Evolutionary conservation across 148 eudicot species (phyloP).

Genomic region (Fagopyrum tataricum): DNA sequence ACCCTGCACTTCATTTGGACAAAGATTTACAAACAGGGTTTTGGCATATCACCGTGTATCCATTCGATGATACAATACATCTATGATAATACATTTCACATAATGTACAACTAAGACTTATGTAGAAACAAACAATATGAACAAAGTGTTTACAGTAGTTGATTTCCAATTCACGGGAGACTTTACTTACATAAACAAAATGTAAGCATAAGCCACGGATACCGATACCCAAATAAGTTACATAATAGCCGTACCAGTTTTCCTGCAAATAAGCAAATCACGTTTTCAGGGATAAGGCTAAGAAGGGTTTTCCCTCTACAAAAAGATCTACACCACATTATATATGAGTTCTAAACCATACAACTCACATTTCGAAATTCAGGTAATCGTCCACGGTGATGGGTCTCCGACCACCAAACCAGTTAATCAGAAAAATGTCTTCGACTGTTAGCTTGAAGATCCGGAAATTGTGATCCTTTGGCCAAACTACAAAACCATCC

Average conservation of each 20-base stretch:
- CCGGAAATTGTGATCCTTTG: conserved; percentile 68
- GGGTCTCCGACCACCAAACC: conserved; percentile 87
- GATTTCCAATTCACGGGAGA: neutral
- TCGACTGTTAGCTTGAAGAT: conserved; percentile 55
- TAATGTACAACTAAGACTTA: conserved; percentile 2
- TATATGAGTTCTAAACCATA: neutral
- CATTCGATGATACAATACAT: neutral
- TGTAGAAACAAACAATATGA: neutral
- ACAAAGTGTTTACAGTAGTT: conserved; percentile 4
- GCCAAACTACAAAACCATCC: conserved; percentile 53
- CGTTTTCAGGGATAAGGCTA: neutral
- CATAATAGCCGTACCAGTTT: neutral
- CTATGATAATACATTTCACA: neutral
- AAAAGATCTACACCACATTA: neutral
- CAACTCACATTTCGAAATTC: conserved; percentile 44
- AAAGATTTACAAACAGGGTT: neutral
- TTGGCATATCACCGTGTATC: neutral
- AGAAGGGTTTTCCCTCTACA: neutral
- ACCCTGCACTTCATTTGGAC: neutral
- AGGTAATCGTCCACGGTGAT: conserved; percentile 81
- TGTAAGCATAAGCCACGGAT: conserved; percentile 3
- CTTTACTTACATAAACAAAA: neutral
- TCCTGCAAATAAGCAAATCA: conserved; percentile 6
- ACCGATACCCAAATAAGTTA: neutral
- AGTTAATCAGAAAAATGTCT: conserved; percentile 69